A percentile compares a stretch with the other conserved stretches of the same genome.
Evolutionary conservation across 2,329 filamentous ascomycete species (phyloP).

Genomic region (Aureobasidium sp.): DNA sequence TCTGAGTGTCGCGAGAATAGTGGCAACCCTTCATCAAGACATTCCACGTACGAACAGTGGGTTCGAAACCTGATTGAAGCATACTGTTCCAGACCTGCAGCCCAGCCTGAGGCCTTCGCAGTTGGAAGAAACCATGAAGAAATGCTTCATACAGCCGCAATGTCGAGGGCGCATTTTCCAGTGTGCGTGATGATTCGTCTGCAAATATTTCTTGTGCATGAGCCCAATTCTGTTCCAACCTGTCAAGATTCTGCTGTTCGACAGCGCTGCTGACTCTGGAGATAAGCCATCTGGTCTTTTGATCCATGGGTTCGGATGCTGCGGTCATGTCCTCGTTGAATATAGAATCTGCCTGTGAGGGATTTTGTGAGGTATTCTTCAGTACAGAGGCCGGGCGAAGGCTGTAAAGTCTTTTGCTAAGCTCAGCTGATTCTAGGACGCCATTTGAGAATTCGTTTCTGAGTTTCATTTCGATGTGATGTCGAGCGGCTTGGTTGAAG

Average conservation of each 20-base stretch:
- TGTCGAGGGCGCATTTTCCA: constrained; percentile 16
- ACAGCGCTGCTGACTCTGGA: constrained; percentile 1
- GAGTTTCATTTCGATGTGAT: not conserved
- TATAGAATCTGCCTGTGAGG: not conserved
- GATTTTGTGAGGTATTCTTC: not conserved
- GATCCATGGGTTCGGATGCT: not conserved
- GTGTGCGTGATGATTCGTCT: not conserved
- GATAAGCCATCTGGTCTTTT: not conserved
- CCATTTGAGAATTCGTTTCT: not conserved
- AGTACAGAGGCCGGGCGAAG: not conserved
- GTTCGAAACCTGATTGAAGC: constrained; percentile 47
- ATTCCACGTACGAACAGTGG: constrained; percentile 62
- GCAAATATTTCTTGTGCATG: constrained; percentile 17
- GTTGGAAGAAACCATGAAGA: constrained; percentile 40
- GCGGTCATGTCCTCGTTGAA: not conserved
- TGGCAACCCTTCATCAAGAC: constrained; percentile 66
- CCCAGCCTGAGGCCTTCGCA: constrained; percentile 38
- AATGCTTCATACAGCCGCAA: constrained; percentile 34
- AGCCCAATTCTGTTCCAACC: constrained; percentile 20
- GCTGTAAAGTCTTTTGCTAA: not conserved
- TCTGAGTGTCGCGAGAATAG: constrained; percentile 50
- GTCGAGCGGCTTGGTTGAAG: not conserved
- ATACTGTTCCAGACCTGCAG: constrained; percentile 54
- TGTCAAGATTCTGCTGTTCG: constrained; percentile 19
- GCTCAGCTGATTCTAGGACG: not conserved